Conservation (phyloP, 495 filamentous ascomycete species). For the Aspergillus sclerotiicarbonarius region DNA sequence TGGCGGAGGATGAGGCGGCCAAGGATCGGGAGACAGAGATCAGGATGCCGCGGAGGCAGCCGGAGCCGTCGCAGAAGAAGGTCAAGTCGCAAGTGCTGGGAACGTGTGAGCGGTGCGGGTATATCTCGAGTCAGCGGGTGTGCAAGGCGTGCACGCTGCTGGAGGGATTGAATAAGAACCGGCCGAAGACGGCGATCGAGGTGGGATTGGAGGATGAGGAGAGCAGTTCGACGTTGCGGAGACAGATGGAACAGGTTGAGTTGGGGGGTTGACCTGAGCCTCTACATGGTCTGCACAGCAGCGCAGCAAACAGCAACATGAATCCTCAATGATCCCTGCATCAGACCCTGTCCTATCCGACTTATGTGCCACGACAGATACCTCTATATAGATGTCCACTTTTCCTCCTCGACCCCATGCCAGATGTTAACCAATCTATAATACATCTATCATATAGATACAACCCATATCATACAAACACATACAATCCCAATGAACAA, state of each 20-base stretch:
- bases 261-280: conserved; percentile 24
- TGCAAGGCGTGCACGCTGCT: conserved; percentile 93
- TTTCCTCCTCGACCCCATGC: too few relatives aligned
- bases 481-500: conserved; percentile 1
- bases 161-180: conserved; percentile 87
- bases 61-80: conserved; percentile 18
- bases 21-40: conserved; percentile 71
- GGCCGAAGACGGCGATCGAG: conserved; percentile 73
- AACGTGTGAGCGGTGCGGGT: conserved; percentile 84
- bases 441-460: not conserved
- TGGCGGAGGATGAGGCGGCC: conserved; percentile 66
- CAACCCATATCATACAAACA: conserved; percentile 5
- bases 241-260: conserved; percentile 54
- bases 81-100: conserved; percentile 70
- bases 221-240: conserved; percentile 51
- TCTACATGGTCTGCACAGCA: not conserved
- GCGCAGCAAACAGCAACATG: not conserved
- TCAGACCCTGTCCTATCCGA: not conserved
- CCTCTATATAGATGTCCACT: not conserved
- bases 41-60: conserved; percentile 32
- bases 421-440: not conserved
- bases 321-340: too few relatives aligned
- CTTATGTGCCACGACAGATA: not conserved
- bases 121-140: conserved; percentile 90
- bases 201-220: conserved; percentile 53